Evolutionary conservation across 768 basidiomycete genomes (phyloP).

Genomic region (Panaeolus cyanescens): DNA sequence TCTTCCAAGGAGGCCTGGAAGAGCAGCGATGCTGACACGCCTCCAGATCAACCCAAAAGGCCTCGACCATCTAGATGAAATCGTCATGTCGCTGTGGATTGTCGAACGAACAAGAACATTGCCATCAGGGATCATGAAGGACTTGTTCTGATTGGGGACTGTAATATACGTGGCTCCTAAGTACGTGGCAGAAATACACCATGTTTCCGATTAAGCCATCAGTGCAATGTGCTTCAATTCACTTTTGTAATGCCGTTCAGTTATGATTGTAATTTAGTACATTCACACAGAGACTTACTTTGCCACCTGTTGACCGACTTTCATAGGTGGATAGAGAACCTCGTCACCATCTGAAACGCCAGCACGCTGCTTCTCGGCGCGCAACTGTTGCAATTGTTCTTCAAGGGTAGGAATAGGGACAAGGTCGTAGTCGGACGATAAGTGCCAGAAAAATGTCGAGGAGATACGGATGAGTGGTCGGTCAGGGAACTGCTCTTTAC

Average conservation of each 20-base stretch:
- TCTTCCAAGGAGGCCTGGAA: conserved; percentile 34
- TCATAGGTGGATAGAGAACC: conserved; percentile 65
- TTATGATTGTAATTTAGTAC: neutral
- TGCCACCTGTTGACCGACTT: conserved; percentile 88
- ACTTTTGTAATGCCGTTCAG: conserved; percentile 35
- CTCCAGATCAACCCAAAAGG: conserved; percentile 41
- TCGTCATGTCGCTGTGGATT: conserved; percentile 41
- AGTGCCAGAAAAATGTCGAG: conserved; percentile 95
- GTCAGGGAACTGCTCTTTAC: conserved; percentile 58
- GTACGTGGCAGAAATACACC: neutral
- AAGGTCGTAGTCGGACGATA: conserved; percentile 85
- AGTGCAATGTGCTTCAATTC: conserved; percentile 82
- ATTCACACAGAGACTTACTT: conserved; percentile 51
- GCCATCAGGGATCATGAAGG: conserved; percentile 22
- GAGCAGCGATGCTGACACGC: conserved; percentile 31
- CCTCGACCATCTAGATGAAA: conserved; percentile 42
- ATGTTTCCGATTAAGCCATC: conserved; percentile 54
- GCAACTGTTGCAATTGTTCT: conserved; percentile 46
- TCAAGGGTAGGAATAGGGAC: conserved; percentile 58
- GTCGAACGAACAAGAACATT: conserved; percentile 42
- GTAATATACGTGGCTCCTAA: neutral
- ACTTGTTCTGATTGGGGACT: conserved; percentile 12
- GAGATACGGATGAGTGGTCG: conserved; percentile 96
- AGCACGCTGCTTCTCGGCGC: conserved; percentile 37
- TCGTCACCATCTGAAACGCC: conserved; percentile 45